phyloP scores from a whole-genome alignment of 2,329 filamentous ascomycete genomes.

The Pseudopyrenochaeta lycopersici region DNA sequence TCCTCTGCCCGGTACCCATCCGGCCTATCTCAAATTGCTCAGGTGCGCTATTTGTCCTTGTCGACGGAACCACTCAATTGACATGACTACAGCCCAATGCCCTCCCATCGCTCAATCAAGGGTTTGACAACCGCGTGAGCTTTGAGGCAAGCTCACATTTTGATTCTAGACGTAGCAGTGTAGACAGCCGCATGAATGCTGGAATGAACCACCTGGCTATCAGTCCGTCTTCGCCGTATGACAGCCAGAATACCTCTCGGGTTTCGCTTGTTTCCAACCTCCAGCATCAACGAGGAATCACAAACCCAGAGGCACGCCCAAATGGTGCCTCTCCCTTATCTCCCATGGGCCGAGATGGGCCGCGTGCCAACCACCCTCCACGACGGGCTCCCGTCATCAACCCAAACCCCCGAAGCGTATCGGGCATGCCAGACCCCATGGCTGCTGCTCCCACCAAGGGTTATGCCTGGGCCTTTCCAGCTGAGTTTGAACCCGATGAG shows the following conservation, averaged over 20 bases:
- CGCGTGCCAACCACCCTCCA: slow-evolving; percentile 51
- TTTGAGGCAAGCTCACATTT: slow-evolving; percentile 60
- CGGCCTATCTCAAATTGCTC: slow-evolving; percentile 29
- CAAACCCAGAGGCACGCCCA: slow-evolving; percentile 47
- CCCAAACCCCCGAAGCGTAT: slow-evolving; percentile 68
- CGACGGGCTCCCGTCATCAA: slow-evolving; percentile 79
- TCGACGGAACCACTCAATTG: slow-evolving; percentile 12
- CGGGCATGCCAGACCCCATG: slow-evolving; percentile 69
- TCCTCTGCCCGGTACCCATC: slow-evolving; percentile 49
- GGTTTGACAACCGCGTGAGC: slow-evolving; percentile 57
- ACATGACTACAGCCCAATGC: slow-evolving; percentile 43
- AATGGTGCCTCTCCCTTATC: slow-evolving; percentile 58
- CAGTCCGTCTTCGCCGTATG: slow-evolving; percentile 73
- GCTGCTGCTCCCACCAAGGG: slow-evolving; percentile 83
- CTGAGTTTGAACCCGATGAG: slow-evolving; percentile 69
- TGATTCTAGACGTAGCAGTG: slow-evolving; percentile 76
- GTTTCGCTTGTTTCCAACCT: slow-evolving; percentile 77
- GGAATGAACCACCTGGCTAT: slow-evolving; percentile 75
- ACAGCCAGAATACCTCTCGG: slow-evolving; percentile 79
- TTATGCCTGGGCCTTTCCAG: slow-evolving; percentile 84
- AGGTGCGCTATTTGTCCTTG: slow-evolving; percentile 28
- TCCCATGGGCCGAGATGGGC: slow-evolving; percentile 50
- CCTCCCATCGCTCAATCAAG: slow-evolving; percentile 67
- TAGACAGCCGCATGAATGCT: slow-evolving; percentile 80
- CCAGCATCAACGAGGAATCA: slow-evolving; percentile 66